Evolutionary conservation across 768 basidiomycete genomes (phyloP).

Genomic region (Naganishia vaughanmartiniae): DNA sequence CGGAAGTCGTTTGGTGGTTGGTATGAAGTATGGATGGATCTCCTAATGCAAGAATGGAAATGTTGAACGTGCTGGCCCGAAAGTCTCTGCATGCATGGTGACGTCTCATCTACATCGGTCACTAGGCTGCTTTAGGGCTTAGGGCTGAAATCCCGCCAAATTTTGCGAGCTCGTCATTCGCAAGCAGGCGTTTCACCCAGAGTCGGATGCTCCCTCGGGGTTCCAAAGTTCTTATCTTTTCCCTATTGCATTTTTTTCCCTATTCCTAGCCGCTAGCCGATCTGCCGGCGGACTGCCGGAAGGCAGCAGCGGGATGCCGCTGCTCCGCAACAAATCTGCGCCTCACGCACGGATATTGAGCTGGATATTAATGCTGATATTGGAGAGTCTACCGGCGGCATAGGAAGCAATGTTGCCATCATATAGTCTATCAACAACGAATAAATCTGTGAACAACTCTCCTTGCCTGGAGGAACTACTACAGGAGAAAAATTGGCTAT

Average conservation of each 20-base stretch:
- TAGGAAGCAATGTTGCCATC: too few relatives aligned
- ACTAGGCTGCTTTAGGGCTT: background rate
- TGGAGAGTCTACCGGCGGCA: too few relatives aligned
- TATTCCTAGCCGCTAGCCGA: too few relatives aligned
- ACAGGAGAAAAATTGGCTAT: too few relatives aligned
- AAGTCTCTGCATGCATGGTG: background rate
- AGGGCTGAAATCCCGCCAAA: slow-evolving; percentile 11
- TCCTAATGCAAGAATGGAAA: background rate
- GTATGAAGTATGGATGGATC: background rate
- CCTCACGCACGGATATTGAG: too few relatives aligned
- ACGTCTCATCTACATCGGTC: background rate
- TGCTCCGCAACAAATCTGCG: too few relatives aligned
- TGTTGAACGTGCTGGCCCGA: background rate
- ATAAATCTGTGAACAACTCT: too few relatives aligned
- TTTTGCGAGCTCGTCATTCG: slow-evolving; percentile 19
- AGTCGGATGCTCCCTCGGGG: background rate
- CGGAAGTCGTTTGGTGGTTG: background rate
- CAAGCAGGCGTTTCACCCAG: slow-evolving; percentile 3
- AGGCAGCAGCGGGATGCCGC: too few relatives aligned
- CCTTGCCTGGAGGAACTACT: too few relatives aligned
- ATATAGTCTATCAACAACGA: too few relatives aligned
- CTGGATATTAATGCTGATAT: too few relatives aligned
- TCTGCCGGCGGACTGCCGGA: too few relatives aligned
- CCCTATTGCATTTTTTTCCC: background rate
- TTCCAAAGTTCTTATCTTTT: background rate